phyloP scores from a whole-genome alignment of 108 stramenopile species.

The Pelagomonas calceolata region DNA sequence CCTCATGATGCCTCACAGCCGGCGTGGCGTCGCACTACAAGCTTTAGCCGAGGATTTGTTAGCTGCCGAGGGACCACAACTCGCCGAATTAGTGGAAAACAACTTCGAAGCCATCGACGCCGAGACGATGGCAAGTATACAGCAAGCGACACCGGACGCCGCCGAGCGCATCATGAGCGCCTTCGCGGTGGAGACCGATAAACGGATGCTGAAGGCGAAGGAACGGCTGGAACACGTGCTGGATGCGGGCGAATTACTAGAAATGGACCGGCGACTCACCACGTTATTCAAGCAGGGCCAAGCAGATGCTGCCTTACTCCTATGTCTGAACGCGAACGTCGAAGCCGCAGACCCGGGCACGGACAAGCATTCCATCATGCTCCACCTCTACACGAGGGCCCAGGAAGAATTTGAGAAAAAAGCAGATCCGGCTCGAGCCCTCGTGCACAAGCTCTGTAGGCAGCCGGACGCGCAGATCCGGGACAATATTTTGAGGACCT shows the following conservation, averaged over 20 bases:
- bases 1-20: too few species aligned
- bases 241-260: not conserved
- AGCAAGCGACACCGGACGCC: not conserved
- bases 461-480: not conserved
- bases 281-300: not conserved
- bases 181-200: not conserved
- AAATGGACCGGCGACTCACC: not conserved
- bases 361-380: not conserved
- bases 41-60: too few species aligned
- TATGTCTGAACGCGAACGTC: not conserved
- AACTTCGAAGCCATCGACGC: not conserved
- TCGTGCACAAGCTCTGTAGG: not conserved
- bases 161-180: not conserved
- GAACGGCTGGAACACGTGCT: not conserved
- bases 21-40: too few species aligned
- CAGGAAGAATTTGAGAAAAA: not conserved
- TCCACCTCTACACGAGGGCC: not conserved
- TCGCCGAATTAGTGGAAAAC: not conserved
- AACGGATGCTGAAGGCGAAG: not conserved
- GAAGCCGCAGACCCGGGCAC: not conserved
- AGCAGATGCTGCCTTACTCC: not conserved
- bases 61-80: not conserved
- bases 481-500: not conserved
- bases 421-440: not conserved
- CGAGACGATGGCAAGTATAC: not conserved